These are phyloP conservation scores for Paramecium caudatum DNA, from an alignment of 73 alveolate species.

Conservation along the genomic window DNA sequence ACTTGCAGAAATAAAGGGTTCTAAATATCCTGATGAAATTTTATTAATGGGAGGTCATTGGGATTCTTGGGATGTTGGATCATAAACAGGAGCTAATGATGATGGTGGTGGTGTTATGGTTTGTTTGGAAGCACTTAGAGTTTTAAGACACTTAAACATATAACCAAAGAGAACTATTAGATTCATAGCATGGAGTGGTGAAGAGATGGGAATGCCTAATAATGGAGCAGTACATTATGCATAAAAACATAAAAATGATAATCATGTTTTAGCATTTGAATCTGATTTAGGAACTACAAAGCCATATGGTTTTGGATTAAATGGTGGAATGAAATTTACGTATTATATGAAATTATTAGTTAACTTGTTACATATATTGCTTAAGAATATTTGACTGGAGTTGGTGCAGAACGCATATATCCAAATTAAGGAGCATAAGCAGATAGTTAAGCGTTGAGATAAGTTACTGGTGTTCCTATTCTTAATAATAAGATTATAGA, in stretches of 20 bases:
- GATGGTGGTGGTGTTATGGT: conserved; percentile 78
- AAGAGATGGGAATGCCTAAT: conserved; percentile 69
- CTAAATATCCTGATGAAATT: conserved; percentile 67
- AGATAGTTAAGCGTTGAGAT: conserved; percentile 10
- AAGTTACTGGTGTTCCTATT: conserved; percentile 60
- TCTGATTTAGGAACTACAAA: conserved; percentile 71
- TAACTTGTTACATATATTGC: conserved; percentile 33
- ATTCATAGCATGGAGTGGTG: conserved; percentile 81
- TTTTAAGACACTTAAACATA: conserved; percentile 39
- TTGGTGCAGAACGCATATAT: conserved; percentile 22
- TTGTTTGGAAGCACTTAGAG: conserved; percentile 72
- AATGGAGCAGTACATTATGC: conserved; percentile 77
- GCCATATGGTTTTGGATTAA: conserved; percentile 72
- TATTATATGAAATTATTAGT: not conserved
- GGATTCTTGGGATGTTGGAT: conserved; percentile 77
- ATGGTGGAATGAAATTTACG: conserved; percentile 51
- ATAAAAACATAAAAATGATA: conserved; percentile 44
- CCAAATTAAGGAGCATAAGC: conserved; percentile 11
- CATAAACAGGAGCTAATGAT: conserved; percentile 79
- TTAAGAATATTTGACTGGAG: conserved; percentile 26
- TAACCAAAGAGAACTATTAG: conserved; percentile 75
- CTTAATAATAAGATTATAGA: conserved; percentile 50
- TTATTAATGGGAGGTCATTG: conserved; percentile 75
- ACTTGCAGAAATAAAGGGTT: conserved; percentile 71
- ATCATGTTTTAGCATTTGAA: conserved; percentile 73